Evolutionary conservation across 805 yeast species (phyloP).

Genomic region (Pichia cabralensis): DNA sequence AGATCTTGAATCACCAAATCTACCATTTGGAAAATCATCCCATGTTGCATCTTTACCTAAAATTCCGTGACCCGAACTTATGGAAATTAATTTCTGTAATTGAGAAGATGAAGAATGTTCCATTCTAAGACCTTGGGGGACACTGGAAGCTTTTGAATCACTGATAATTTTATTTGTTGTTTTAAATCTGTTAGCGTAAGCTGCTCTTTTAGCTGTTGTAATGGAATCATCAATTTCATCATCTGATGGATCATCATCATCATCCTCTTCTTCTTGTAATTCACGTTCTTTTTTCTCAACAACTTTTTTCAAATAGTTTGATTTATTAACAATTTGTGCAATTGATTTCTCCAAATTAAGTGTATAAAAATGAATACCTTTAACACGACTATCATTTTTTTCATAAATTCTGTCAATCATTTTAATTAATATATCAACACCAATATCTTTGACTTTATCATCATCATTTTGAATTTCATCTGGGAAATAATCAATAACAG

Average conservation of each 20-base stretch:
- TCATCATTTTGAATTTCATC: slow-evolving; percentile 56
- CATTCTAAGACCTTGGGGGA: slow-evolving; percentile 8
- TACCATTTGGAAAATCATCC: slow-evolving; percentile 96
- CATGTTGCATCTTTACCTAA: slow-evolving; percentile 86
- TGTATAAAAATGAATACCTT: slow-evolving; percentile 88
- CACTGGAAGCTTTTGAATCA: slow-evolving; percentile 11
- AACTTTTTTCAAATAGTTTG: slow-evolving; percentile 42
- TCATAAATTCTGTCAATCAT: slow-evolving; percentile 49
- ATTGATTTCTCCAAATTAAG: slow-evolving; percentile 87
- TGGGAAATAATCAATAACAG: slow-evolving; percentile 45
- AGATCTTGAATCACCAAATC: slow-evolving; percentile 90
- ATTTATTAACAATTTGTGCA: slow-evolving; percentile 67
- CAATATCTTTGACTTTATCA: slow-evolving; percentile 69
- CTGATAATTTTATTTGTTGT: slow-evolving; percentile 23
- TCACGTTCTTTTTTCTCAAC: slow-evolving; percentile 29
- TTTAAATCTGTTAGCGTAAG: slow-evolving; percentile 23
- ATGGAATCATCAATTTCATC: slow-evolving; percentile 24
- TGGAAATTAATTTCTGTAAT: slow-evolving; percentile 56
- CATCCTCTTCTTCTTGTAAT: slow-evolving; percentile 29
- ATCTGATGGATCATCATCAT: slow-evolving; percentile 25
- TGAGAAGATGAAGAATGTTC: slow-evolving; percentile 22
- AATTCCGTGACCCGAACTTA: slow-evolving; percentile 75
- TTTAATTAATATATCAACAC: slow-evolving; percentile 62
- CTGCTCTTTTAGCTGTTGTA: slow-evolving; percentile 28
- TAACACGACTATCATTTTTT: slow-evolving; percentile 46